These are phyloP conservation scores for Exophiala sideris DNA, from an alignment of 2,329 filamentous ascomycete species.

Conservation along the genomic window DNA sequence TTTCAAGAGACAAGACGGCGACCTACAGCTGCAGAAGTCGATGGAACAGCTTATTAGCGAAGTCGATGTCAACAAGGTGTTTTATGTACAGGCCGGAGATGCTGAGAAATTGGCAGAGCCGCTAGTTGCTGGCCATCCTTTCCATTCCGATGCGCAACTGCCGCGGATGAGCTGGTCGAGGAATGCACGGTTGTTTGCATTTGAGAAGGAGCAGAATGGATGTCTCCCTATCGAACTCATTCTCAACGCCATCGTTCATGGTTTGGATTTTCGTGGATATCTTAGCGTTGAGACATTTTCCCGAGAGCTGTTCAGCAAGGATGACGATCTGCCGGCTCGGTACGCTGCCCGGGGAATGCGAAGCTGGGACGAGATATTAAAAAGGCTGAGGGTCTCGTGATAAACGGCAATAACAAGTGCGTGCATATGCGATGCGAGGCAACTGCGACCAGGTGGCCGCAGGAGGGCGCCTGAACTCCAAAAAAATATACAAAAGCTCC, in stretches of 20 bases:
- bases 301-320: neutral
- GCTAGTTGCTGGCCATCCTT: slow-evolving; percentile 55
- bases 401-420: neutral
- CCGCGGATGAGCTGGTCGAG: slow-evolving; percentile 73
- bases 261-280: neutral
- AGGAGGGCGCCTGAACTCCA: too few species aligned
- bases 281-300: neutral
- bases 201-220: slow-evolving; percentile 46
- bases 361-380: neutral
- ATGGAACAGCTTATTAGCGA: slow-evolving; percentile 52
- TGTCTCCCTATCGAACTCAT: neutral
- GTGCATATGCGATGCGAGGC: too few species aligned
- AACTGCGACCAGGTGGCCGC: too few species aligned
- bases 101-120: slow-evolving; percentile 62
- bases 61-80: slow-evolving; percentile 63
- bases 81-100: slow-evolving; percentile 74
- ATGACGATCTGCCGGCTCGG: neutral
- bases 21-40: slow-evolving; percentile 53
- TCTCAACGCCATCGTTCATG: neutral
- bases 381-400: neutral
- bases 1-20: slow-evolving; percentile 56
- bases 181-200: slow-evolving; percentile 71
- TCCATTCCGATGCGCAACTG: slow-evolving; percentile 56
- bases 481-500: too few species aligned
- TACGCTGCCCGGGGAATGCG: neutral